Conservation (phyloP, 148 eudicot species). For the Simmondsia chinensis region DNA sequence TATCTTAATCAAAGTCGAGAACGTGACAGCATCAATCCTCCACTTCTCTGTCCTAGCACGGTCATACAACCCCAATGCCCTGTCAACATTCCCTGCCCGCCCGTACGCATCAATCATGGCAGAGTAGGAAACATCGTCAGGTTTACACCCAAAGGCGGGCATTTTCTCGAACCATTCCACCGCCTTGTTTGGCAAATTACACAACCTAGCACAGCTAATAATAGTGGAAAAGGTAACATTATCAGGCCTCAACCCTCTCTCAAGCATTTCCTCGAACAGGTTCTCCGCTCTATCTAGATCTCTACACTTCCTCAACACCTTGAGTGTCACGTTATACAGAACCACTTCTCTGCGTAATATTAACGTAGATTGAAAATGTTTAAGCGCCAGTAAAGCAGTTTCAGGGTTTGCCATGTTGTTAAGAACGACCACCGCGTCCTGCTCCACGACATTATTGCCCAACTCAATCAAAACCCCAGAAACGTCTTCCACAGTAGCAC, state of each 20-base stretch:
- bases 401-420: conserved; percentile 50
- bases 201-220: conserved; percentile 66
- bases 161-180: conserved; percentile 86
- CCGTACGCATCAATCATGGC: conserved; percentile 89
- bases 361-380: conserved; percentile 28
- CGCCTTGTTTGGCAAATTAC: conserved; percentile 49
- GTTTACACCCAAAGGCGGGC: conserved; percentile 42
- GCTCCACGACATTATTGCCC: conserved; percentile 35
- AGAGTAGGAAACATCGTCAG: conserved; percentile 64
- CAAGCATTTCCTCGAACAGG: conserved; percentile 63
- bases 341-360: conserved; percentile 30
- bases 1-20: conserved; percentile 57
- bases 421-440: conserved; percentile 62
- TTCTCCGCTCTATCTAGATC: conserved; percentile 53
- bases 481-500: conserved; percentile 30
- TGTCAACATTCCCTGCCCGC: conserved; percentile 48
- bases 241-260: conserved; percentile 57
- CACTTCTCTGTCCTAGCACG: conserved; percentile 64
- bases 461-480: conserved; percentile 20
- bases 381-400: conserved; percentile 32
- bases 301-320: conserved; percentile 56
- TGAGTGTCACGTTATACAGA: conserved; percentile 68
- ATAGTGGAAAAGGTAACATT: conserved; percentile 77
- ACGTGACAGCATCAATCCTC: conserved; percentile 63
- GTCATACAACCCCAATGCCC: conserved; percentile 69